Base-by-base conservation (phyloP, 2,329 filamentous ascomycete species). In the Microthyrium microscopicum region DNA sequence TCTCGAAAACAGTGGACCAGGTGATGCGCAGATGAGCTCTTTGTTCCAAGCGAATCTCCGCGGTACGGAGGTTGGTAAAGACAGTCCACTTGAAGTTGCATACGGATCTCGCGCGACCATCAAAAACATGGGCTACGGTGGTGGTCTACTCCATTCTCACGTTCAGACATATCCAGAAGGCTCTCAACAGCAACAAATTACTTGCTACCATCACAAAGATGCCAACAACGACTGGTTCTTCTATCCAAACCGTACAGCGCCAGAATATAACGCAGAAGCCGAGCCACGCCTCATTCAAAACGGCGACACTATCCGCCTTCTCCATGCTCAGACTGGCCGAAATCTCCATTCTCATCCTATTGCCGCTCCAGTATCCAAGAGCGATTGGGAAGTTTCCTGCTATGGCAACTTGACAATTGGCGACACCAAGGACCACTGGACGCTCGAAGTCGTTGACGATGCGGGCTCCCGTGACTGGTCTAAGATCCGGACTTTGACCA, bases 141-240 rank as follows among this genome's bases (percentile, higher is more conserved):
- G 89, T 51, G 89, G 89, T 53, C 73, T 98, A 22, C 74, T 95
- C 29, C 87, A 95, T 60, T 94, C 85, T 26, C 89, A 95, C 64
- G 72, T 94, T 40, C 87, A 95, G 59, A 94, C 84, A 6, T 95
- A 83, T 53, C 87, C 87, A 0, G 85, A 94, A 51, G 89, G 87
- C 20, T 95, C 89, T 24, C 62, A 62, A 33, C 89, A 98, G 59
- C 91, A 98, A 57, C 89, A 98, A 55, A 77, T 98, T 40, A 98
- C 89, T 41, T 98, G 91, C 66, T 98, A 98, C 60, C 89, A 98
- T 60, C 89, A 98, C 67, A 98, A 98, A 56, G 89, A 98, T 64
- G 70, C 87, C 54, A 98, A 98, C 70, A 98, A 98, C 55, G 89
- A 98, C 55, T 98, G 89, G 89, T 93, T 91, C 61, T 85, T 98